Evolutionary conservation across 768 basidiomycete species (phyloP).

Genomic region (Pisolithus orientalis): DNA sequence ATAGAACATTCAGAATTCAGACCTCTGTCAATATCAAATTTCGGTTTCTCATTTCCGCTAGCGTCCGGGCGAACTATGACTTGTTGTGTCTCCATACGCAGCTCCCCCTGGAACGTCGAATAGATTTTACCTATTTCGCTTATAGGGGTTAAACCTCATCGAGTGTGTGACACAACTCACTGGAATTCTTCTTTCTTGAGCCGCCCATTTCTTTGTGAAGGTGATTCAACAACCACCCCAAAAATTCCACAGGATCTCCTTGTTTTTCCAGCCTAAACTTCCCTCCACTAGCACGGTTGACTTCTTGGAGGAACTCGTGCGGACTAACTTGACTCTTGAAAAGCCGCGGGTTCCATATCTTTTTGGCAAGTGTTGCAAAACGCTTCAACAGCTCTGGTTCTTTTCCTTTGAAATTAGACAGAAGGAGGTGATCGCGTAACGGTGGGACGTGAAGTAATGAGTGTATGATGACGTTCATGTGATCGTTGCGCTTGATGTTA

Average conservation of each 20-base stretch:
- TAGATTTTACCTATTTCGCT: conserved; percentile 73
- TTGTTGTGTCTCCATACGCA: conserved; percentile 90
- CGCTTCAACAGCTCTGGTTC: conserved; percentile 84
- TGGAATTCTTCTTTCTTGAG: conserved; percentile 87
- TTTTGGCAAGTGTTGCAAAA: conserved; percentile 82
- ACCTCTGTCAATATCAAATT: conserved; percentile 95
- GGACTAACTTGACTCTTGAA: conserved; percentile 99
- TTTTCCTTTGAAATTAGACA: conserved; percentile 67
- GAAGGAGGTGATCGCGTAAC: conserved; percentile 79
- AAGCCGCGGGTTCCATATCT: conserved; percentile 91
- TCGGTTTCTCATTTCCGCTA: conserved; percentile 73
- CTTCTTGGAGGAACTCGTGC: conserved; percentile 98
- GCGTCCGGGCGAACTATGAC: conserved; percentile 78
- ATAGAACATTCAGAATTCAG: conserved; percentile 18
- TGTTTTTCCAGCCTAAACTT: conserved; percentile 92
- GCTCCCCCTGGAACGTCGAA: conserved; percentile 89
- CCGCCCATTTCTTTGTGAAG: conserved; percentile 92
- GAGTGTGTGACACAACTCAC: conserved; percentile 40
- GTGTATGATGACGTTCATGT: conserved; percentile 96
- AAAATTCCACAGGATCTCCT: conserved; percentile 94
- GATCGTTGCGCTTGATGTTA: conserved; percentile 96
- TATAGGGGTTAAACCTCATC: conserved; percentile 14
- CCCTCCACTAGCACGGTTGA: conserved; percentile 79
- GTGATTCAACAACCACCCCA: conserved; percentile 91
- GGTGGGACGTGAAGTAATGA: conserved; percentile 87